These are phyloP conservation scores for Daldinia sp. DNA, from an alignment of 2,329 filamentous ascomycete genomes.

Conservation along the genomic window DNA sequence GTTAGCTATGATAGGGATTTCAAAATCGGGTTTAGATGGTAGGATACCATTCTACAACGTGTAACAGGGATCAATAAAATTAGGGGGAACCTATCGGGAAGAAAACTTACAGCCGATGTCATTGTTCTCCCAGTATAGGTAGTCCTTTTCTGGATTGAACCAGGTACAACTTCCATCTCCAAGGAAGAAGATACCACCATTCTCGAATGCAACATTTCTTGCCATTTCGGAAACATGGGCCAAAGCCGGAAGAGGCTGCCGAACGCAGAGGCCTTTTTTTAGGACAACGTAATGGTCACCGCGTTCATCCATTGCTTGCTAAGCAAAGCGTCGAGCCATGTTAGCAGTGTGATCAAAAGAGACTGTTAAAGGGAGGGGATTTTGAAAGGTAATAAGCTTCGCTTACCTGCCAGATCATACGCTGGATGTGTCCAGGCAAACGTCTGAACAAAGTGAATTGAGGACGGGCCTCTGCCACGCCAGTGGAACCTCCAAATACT, in stretches of 20 bases:
- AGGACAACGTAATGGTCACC: neutral
- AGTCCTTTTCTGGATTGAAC: slow-evolving; percentile 11
- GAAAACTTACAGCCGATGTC: slow-evolving; percentile 12
- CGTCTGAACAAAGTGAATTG: neutral
- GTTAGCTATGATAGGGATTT: neutral
- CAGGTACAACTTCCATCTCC: slow-evolving; percentile 6
- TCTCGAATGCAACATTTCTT: neutral
- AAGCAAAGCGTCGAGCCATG: neutral
- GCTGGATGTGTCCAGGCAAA: neutral
- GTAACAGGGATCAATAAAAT: too few relatives aligned
- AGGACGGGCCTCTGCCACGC: too few relatives aligned
- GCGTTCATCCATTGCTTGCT: neutral
- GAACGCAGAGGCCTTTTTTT: neutral
- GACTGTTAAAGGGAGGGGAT: neutral
- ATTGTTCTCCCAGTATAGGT: slow-evolving; percentile 17
- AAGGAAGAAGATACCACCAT: neutral
- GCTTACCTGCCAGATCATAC: slow-evolving; percentile 14
- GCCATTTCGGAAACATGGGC: neutral
- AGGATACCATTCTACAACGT: neutral
- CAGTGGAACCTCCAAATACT: too few relatives aligned
- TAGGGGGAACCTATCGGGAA: neutral
- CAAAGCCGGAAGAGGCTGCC: slow-evolving; percentile 3
- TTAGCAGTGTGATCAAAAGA: neutral
- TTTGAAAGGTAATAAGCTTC: neutral
- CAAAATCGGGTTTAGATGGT: neutral